These are phyloP conservation scores for Yarrowia sp. DNA, from an alignment of 805 yeast species.

Conservation along the genomic window DNA sequence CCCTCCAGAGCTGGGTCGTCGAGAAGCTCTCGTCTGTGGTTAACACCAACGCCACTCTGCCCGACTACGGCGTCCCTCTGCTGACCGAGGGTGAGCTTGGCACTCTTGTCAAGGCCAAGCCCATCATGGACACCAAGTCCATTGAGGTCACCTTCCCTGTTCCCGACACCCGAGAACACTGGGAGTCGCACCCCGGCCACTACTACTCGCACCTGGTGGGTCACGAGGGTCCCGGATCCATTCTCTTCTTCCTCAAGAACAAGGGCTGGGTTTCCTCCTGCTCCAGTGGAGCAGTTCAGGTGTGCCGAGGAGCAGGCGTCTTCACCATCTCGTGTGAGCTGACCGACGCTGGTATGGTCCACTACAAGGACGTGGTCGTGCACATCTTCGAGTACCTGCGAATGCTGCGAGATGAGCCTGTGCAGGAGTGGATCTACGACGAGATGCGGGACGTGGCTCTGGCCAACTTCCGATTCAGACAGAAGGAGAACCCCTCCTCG, in stretches of 20 bases:
- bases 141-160: slow-evolving; percentile 72
- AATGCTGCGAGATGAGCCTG: slow-evolving; percentile 62
- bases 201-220: slow-evolving; percentile 85
- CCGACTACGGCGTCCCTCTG: slow-evolving; percentile 57
- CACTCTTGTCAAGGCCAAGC: slow-evolving; percentile 69
- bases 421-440: slow-evolving; percentile 80
- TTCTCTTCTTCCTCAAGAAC: slow-evolving; percentile 70
- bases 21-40: slow-evolving; percentile 69
- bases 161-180: slow-evolving; percentile 73
- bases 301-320: slow-evolving; percentile 66
- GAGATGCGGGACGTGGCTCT: slow-evolving; percentile 74
- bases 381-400: slow-evolving; percentile 76
- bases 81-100: slow-evolving; percentile 58
- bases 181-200: slow-evolving; percentile 73
- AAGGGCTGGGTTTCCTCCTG: slow-evolving; percentile 82
- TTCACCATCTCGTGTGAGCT: slow-evolving; percentile 77
- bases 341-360: slow-evolving; percentile 67
- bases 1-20: slow-evolving; percentile 72
- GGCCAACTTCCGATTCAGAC: slow-evolving; percentile 78
- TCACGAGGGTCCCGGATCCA: slow-evolving; percentile 90
- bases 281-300: slow-evolving; percentile 67
- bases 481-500: slow-evolving; percentile 72
- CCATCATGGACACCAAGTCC: slow-evolving; percentile 79
- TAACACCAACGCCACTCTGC: slow-evolving; percentile 55
- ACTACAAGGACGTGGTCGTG: slow-evolving; percentile 67